Base-by-base conservation (phyloP, 495 filamentous ascomycete species). In the Penicillium pulvis region DNA sequence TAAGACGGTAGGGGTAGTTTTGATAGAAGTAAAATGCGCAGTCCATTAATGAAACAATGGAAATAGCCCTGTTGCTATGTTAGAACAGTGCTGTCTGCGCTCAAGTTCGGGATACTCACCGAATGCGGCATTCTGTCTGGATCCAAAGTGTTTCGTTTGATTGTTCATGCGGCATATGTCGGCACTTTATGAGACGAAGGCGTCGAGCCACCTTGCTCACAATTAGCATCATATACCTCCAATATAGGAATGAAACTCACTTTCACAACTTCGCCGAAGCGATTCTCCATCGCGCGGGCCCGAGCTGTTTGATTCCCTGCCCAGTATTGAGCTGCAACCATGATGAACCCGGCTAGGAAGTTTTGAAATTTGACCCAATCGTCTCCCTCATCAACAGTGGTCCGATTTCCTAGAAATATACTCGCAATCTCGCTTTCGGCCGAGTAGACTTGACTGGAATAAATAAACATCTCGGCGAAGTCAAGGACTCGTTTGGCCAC, bases 1-100 rank as follows among this genome's bases (percentile, higher is more conserved):
- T 66, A 6, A 78, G 24, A 1, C 77, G 77, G 33, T 75, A 77
- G 0, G 77, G 77, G 42, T 75, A 77, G 23, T 80, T 80, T 46
- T 74, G 72, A 47, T 69, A 80, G 52, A 80, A 79, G 12, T 67
- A 75, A 55, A 80, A 80, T 6, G 77, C 75, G 39, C 73, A 77
- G 54, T 80, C 77, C 12, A 80, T 60, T 6, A 75, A 62, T 1
- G 69, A 69, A 1, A 80, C 65, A n/a, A 75, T 66, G 42, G 59
- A 69, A 41, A 77, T 71, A 4, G 71, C 73, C 6, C 77, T 79
- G 33, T 4, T 24, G 2, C 1, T 39, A 6, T 2, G 49, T 77
- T 36, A 75, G 64, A 0, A 17, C 1, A 31, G 7, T 1, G 7
- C 6, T 16, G 8, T 5, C 20, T 12, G 42, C 6, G 6, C 11